Evolutionary conservation across 2,329 filamentous ascomycete species (phyloP), one percentile per base, ranked within the genome.

Genomic region (Xylaria sp.): DNA sequence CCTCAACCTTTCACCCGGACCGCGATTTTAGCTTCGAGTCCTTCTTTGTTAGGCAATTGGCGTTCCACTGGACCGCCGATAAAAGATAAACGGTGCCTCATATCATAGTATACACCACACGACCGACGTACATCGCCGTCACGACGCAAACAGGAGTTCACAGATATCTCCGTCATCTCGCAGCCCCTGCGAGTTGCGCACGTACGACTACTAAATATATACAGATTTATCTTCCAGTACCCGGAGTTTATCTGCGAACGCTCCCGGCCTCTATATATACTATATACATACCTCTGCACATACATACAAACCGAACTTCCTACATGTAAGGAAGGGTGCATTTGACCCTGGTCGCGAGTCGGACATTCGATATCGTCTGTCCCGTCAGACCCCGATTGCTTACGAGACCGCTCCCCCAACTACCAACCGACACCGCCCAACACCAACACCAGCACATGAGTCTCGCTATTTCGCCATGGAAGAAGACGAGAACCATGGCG

Each of bases 401-500:
- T 57, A 51, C 62, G 9, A 20, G 18, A 31, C 20, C 28, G 31
- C 28, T n/a, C 8, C 46, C 33, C 33, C 33, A 10, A 36, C 8
- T 36, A 36, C 33, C 33, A 10, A n/a, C 25, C 20, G 20, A 8
- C 20, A n/a, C 46, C 36, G 2, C 33, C 33, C 33, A 36, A 36
- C 33, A 15, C 36, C 28, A 31, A 8, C 20, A 25, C 46, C 25
- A 52, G 25, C 55, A 46, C 46, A 69, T 67, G 66, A 51, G 36
- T 33, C 18, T 51, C 18, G 39, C 25, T 66, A 25, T 41, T 46
- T 23, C 12, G 66, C 57, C 46, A 75, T 75, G 72, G 71, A 73
- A 46, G 73, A 74, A 67, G 73, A 66, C 59, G 72, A 73, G 59
- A 70, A 59, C 36, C 66, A 58, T 54, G 62, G 58, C 52, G 28